A percentile compares a stretch with the other conserved stretches of the same genome.
Conservation (phyloP, 2,329 filamentous ascomycete species). For the Colletotrichum sp. region DNA sequence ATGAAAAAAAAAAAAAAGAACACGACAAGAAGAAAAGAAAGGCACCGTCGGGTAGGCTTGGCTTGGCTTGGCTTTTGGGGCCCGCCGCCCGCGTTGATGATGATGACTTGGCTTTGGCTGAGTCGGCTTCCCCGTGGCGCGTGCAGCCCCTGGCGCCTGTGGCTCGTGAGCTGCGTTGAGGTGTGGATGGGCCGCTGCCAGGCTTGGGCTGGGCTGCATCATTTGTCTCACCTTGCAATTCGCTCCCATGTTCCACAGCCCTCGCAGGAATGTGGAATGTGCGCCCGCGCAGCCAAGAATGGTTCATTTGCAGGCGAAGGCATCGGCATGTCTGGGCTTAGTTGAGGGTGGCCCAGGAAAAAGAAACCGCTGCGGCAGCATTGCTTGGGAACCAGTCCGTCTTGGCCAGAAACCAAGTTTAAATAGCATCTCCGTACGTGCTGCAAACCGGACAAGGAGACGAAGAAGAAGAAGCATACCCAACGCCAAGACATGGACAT, state of each 20-base stretch:
- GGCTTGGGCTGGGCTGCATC: slow-evolving; percentile 16
- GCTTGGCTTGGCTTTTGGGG: slow-evolving; percentile 3
- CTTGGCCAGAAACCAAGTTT: background rate
- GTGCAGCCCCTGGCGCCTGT: slow-evolving; percentile 11
- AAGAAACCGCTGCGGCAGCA: background rate
- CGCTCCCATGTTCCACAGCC: slow-evolving; percentile 14
- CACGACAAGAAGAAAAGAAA: background rate
- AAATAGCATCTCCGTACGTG: background rate
- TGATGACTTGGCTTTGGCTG: slow-evolving; percentile 14
- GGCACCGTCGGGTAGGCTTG: background rate
- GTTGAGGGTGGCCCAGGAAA: background rate
- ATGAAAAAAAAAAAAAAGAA: background rate
- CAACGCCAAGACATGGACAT: slow-evolving; percentile 5
- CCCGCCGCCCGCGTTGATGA: background rate
- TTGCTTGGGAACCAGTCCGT: background rate
- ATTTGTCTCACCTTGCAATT: slow-evolving; percentile 19
- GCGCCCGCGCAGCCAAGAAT: slow-evolving; percentile 3
- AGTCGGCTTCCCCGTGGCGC: slow-evolving; percentile 18
- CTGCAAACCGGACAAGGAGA: background rate
- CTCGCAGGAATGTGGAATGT: slow-evolving; percentile 12
- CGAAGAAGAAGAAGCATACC: background rate
- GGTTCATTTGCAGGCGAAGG: background rate
- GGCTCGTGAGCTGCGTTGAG: slow-evolving; percentile 7
- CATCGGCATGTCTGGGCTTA: background rate
- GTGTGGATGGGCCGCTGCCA: slow-evolving; percentile 6